These are phyloP conservation scores for Thelonectria discophora DNA, from an alignment of 2,329 filamentous ascomycete genomes.

Conservation along the genomic window DNA sequence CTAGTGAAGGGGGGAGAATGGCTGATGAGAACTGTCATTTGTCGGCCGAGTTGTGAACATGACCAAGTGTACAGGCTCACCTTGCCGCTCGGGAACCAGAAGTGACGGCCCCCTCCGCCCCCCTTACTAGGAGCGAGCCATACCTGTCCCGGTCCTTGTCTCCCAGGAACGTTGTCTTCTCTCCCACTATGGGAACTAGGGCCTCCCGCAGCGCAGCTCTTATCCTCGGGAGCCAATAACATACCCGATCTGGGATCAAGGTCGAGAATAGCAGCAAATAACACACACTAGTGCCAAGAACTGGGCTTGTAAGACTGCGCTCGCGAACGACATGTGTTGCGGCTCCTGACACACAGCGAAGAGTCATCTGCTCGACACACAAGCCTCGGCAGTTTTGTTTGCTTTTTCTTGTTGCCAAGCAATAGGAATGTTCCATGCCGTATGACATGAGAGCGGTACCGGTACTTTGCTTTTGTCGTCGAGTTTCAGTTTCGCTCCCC, in stretches of 20 bases:
- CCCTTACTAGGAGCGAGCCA: too few species aligned
- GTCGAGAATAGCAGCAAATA: slow-evolving; percentile 28
- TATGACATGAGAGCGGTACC: background rate
- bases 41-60: too few species aligned
- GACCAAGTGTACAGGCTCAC: too few species aligned
- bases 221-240: slow-evolving; percentile 23
- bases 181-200: background rate
- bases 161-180: slow-evolving; percentile 19
- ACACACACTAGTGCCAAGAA: background rate
- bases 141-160: slow-evolving; percentile 18
- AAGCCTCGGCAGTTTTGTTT: slow-evolving; percentile 10
- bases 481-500: too few species aligned
- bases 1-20: too few species aligned
- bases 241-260: slow-evolving; percentile 1
- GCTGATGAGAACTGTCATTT: too few species aligned
- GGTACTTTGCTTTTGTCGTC: background rate
- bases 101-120: slow-evolving; percentile 15
- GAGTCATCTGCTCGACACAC: slow-evolving; percentile 8
- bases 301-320: slow-evolving; percentile 9
- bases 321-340: slow-evolving; percentile 11
- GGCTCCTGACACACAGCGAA: background rate
- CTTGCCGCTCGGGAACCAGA: slow-evolving; percentile 21
- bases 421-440: background rate
- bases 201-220: slow-evolving; percentile 3
- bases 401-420: background rate